These are phyloP conservation scores for Iris pallida DNA, from an alignment of 116 monocot species.

Conservation along the genomic window DNA sequence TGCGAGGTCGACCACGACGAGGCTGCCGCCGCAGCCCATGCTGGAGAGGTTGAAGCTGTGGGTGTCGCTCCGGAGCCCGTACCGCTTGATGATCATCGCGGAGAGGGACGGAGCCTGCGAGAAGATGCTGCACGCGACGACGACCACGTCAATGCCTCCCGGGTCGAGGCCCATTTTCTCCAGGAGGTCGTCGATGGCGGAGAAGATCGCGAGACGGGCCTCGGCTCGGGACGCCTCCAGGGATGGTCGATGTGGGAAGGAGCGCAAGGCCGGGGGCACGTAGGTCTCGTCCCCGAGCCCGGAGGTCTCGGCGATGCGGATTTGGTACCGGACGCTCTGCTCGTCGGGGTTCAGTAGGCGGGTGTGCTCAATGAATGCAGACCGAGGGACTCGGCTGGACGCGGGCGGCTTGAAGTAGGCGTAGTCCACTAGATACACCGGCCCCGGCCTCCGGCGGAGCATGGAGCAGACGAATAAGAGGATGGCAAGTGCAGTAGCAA, in stretches of 20 bases:
- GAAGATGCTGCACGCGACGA: slow-evolving; percentile 54
- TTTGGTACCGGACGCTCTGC: slow-evolving; percentile 28
- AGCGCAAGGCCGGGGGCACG: slow-evolving; percentile 32
- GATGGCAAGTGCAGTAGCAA: no score
- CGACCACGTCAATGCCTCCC: slow-evolving; percentile 31
- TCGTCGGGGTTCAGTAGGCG: slow-evolving; percentile 29
- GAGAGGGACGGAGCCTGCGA: slow-evolving; percentile 40
- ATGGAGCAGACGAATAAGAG: not conserved
- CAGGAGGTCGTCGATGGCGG: no score
- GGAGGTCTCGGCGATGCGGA: slow-evolving; percentile 26
- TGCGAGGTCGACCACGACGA: no score
- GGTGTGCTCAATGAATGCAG: slow-evolving; percentile 37
- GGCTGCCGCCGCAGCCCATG: no score
- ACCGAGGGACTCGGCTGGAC: slow-evolving; percentile 29
- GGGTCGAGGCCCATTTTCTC: slow-evolving; percentile 33
- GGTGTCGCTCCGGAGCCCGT: slow-evolving; percentile 30
- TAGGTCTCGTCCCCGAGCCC: slow-evolving; percentile 51
- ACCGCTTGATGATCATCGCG: slow-evolving; percentile 33
- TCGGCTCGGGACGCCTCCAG: no score
- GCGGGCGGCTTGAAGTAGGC: slow-evolving; percentile 33
- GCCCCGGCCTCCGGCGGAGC: not conserved
- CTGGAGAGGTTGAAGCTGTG: no score
- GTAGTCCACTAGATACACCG: slow-evolving; percentile 44
- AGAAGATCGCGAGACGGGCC: slow-evolving; percentile 38
- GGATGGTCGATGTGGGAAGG: no score